Percentiles rank a stretch among this genome's conserved stretches.
Evolutionary conservation across 2,329 filamentous ascomycete genomes (phyloP).

Genomic region (Phaeosphaeriaceae sp.): DNA sequence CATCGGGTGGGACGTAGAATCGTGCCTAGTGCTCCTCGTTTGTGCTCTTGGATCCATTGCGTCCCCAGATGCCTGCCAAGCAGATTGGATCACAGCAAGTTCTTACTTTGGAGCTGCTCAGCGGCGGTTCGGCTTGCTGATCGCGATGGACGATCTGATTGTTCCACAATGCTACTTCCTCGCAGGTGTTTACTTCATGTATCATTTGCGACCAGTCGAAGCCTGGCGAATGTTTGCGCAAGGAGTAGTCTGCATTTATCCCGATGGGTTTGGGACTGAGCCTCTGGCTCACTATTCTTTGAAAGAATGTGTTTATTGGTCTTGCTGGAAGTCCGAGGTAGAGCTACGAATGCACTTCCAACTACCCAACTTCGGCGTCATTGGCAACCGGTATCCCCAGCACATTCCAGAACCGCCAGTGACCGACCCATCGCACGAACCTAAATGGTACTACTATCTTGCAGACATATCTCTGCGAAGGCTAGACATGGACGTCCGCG

Average conservation of each 20-base stretch:
- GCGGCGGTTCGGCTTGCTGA: not conserved
- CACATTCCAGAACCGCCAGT: slow-evolving; percentile 3
- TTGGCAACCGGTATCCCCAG: slow-evolving; percentile 7
- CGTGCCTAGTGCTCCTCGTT: not conserved
- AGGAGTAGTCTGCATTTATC: not conserved
- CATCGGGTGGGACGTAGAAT: not conserved
- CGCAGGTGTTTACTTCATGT: not conserved
- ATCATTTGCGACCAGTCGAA: not conserved
- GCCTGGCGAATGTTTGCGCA: not conserved
- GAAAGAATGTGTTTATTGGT: slow-evolving; percentile 13
- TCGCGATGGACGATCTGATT: not conserved
- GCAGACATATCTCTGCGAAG: slow-evolving; percentile 14
- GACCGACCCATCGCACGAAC: not conserved
- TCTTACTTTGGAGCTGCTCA: not conserved
- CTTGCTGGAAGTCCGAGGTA: slow-evolving; percentile 16
- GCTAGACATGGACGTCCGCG: not conserved
- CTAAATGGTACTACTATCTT: slow-evolving; percentile 14
- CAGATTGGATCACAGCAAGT: not conserved
- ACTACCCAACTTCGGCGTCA: not conserved
- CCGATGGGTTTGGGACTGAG: not conserved
- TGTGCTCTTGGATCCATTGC: not conserved
- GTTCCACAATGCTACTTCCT: not conserved
- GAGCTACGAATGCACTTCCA: not conserved
- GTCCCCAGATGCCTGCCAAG: not conserved
- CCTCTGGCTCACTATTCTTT: not conserved